phyloP scores from a whole-genome alignment of 2,329 filamentous ascomycete genomes.

The Metarhizium robertsii region DNA sequence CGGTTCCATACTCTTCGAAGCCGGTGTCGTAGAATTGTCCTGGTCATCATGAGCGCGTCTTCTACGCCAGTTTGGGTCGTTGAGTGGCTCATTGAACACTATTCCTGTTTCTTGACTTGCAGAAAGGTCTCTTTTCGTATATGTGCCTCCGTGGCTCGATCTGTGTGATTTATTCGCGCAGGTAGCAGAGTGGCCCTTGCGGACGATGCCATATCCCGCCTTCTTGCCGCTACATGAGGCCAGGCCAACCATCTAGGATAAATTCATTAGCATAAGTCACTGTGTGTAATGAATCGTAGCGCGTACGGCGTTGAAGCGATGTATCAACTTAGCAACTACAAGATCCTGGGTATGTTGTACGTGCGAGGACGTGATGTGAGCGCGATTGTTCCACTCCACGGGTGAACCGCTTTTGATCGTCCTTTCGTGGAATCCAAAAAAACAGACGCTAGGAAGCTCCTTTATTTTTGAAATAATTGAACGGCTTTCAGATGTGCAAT shows the following conservation, averaged over 20 bases:
- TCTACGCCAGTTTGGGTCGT: conserved; percentile 4
- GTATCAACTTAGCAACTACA: not conserved
- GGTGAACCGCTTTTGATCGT: not conserved
- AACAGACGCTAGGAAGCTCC: not conserved
- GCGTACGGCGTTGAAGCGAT: not conserved
- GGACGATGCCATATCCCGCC: not conserved
- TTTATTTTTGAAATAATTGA: not conserved
- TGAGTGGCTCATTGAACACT: not conserved
- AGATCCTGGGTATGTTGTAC: not conserved
- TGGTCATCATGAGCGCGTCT: not conserved
- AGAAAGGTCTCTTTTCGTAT: not conserved
- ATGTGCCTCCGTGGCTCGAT: not conserved
- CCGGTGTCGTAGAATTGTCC: not conserved
- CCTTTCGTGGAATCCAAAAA: not conserved
- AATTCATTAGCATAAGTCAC: not conserved
- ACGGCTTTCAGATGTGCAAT: not conserved
- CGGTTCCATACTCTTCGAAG: not conserved
- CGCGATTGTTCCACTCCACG: not conserved
- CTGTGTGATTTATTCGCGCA: not conserved
- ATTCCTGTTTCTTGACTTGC: not conserved
- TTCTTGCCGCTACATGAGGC: not conserved
- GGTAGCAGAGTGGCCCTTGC: not conserved
- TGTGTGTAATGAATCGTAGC: not conserved
- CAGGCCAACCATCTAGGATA: not conserved
- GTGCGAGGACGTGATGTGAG: not conserved